Evolutionary conservation across 768 basidiomycete genomes (phyloP), one percentile per base, ranked within the genome.

Genomic region (Brasilioporus rufonigricans): DNA sequence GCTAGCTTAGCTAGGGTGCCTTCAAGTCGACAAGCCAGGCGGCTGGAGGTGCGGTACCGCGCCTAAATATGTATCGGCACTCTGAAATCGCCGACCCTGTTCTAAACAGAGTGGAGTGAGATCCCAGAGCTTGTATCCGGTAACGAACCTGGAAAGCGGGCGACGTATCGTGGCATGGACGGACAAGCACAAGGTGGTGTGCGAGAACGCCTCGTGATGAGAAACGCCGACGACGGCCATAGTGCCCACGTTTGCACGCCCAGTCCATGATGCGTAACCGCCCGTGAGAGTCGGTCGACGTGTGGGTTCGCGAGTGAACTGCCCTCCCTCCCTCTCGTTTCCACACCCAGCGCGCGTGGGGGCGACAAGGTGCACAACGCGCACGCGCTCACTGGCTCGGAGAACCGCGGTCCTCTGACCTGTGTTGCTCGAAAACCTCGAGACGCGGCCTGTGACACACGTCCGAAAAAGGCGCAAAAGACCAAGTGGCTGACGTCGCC

Each of bases 21-120:
- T 19, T 31, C n/a, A n/a, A n/a, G n/a, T n/a, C n/a, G n/a, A n/a
- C n/a, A n/a, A n/a, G 44, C n/a, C 9, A 18, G 6, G 19, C 35
- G 23, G 35, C 38, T 48, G 39, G 33, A 40, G n/a, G 23, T 38
- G 52, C 62, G 57, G 60, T 51, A 39, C 57, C 64, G 63, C 44
- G 38, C 39, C 59, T 61, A 67, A 49, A 47, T 32, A 21, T 24
- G 31, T 12, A 16, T 12, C 29, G 31, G 29, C 3, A 27, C 31
- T 35, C 52, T 44, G 44, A 26, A 44, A 53, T 24, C 41, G 7
- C 41, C 41, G 41, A 9, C 24, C 24, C 13, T 43, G 19, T 39
- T 39, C 38, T 39, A 41, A 41, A 41, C 11, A 41, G 24, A 41
- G 12, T 24, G 24, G 16, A 16, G 26, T 59, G 49, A 31, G 57